A percentile compares a stretch with the other conserved stretches of the same genome.
Evolutionary conservation across 805 yeast genomes (phyloP).

Genomic region (Sugiyamaella americana): DNA sequence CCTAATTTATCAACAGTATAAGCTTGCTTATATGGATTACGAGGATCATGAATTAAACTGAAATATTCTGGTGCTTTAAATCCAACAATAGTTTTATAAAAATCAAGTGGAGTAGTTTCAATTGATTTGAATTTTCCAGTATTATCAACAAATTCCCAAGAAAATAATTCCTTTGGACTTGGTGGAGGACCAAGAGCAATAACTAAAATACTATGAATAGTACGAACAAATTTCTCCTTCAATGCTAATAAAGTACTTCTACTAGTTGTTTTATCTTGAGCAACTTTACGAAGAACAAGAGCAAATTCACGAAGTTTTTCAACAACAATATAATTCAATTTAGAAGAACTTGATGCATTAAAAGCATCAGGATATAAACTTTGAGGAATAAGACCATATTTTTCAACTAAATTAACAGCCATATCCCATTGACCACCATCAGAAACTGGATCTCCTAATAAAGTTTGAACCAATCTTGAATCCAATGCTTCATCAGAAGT

Average conservation of each 20-base stretch:
- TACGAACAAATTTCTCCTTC: conserved; percentile 48
- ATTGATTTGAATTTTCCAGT: conserved; percentile 37
- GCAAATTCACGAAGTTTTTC: conserved; percentile 77
- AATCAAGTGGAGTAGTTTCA: conserved; percentile 52
- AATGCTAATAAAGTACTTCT: conserved; percentile 26
- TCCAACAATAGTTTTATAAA: conserved; percentile 42
- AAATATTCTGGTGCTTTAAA: conserved; percentile 49
- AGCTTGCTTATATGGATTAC: conserved; percentile 60
- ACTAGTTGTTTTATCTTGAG: conserved; percentile 38
- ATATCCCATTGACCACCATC: conserved; percentile 92
- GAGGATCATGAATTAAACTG: conserved; percentile 76
- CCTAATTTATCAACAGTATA: conserved; percentile 71
- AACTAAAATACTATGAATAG: conserved; percentile 58
- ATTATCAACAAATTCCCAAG: conserved; percentile 69
- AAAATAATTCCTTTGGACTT: conserved; percentile 56
- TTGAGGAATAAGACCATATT: conserved; percentile 78
- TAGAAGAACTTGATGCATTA: conserved; percentile 33
- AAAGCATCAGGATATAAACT: conserved; percentile 64
- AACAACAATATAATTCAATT: conserved; percentile 55
- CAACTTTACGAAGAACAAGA: conserved; percentile 52
- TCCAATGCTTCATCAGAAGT: conserved; percentile 62
- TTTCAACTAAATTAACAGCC: conserved; percentile 70
- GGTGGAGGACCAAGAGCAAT: conserved; percentile 78
- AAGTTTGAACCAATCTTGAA: conserved; percentile 62
- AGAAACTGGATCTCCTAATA: conserved; percentile 58